Percentiles rank a stretch among this genome's conserved stretches.
Evolutionary conservation across 2,329 filamentous ascomycete species (phyloP).

Genomic region (Trichophyton mentagrophytes): DNA sequence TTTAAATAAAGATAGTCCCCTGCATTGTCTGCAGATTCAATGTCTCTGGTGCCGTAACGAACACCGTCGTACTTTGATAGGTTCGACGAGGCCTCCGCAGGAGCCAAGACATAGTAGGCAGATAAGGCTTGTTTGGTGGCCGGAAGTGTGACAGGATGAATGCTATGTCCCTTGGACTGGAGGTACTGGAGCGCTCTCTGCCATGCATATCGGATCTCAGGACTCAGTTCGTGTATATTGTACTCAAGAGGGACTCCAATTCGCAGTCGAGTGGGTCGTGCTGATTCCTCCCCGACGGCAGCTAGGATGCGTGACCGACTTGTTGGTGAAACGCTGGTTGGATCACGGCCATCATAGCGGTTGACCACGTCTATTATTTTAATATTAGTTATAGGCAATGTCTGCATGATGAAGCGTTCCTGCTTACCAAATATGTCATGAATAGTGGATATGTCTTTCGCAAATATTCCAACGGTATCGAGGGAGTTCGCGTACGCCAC

Average conservation of each 20-base stretch:
- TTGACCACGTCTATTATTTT: constrained; percentile 38
- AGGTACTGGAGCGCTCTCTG: constrained; percentile 47
- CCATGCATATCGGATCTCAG: constrained; percentile 60
- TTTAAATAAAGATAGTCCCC: constrained; percentile 55
- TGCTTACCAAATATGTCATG: constrained; percentile 38
- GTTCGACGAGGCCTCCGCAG: constrained; percentile 90
- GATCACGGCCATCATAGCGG: constrained; percentile 56
- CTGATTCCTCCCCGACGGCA: constrained; percentile 15
- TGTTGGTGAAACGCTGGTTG: constrained; percentile 51
- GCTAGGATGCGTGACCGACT: constrained; percentile 41
- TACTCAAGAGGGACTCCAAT: constrained; percentile 62
- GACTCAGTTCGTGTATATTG: constrained; percentile 69
- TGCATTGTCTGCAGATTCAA: constrained; percentile 37
- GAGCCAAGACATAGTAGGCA: constrained; percentile 89
- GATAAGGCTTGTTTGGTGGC: constrained; percentile 74
- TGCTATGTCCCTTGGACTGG: constrained; percentile 50
- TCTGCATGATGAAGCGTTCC: neutral
- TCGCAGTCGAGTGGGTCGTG: constrained; percentile 23
- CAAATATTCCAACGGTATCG: constrained; percentile 74
- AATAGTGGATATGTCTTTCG: constrained; percentile 41
- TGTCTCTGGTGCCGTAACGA: constrained; percentile 61
- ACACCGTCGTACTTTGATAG: constrained; percentile 94
- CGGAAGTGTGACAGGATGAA: constrained; percentile 69
- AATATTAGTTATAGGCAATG: constrained; percentile 5
- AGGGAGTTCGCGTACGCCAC: constrained; percentile 86